Evolutionary conservation across 2,329 filamentous ascomycete genomes (phyloP).

Genomic region (Dactylellina sp.): DNA sequence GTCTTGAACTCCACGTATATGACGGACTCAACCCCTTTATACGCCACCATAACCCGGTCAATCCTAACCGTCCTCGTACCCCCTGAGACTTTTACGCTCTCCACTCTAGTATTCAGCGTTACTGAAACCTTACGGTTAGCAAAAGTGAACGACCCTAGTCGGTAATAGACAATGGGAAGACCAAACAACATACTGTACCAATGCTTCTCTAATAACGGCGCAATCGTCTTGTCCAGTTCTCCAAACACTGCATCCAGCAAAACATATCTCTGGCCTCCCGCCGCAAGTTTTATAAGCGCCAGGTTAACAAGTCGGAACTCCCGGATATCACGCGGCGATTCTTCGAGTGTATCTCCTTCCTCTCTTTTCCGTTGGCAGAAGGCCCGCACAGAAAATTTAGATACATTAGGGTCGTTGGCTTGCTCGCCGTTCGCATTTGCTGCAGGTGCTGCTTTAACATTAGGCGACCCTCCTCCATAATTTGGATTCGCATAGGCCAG

Average conservation of each 20-base stretch:
- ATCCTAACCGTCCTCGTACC: constrained; percentile 25
- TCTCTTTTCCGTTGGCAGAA: constrained; percentile 52
- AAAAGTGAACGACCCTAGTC: background rate
- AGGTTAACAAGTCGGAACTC: constrained; percentile 44
- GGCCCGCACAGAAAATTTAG: constrained; percentile 36
- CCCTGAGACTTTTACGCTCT: constrained; percentile 20
- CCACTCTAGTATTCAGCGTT: constrained; percentile 21
- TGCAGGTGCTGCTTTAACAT: background rate
- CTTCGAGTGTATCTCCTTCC: constrained; percentile 37
- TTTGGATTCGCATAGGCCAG: background rate
- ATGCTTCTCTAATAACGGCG: constrained; percentile 49
- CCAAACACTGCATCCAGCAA: constrained; percentile 49
- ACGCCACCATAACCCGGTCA: constrained; percentile 43
- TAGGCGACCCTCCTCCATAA: background rate
- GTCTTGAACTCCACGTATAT: constrained; percentile 49
- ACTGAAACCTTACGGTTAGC: constrained; percentile 22
- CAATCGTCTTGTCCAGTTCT: constrained; percentile 46
- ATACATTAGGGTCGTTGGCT: constrained; percentile 43
- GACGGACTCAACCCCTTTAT: constrained; percentile 37
- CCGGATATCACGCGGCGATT: constrained; percentile 50
- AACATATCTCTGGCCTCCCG: constrained; percentile 40
- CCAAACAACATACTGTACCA: constrained; percentile 44
- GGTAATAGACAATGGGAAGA: background rate
- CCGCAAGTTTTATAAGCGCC: constrained; percentile 42
- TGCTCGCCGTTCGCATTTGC: background rate